Base-by-base conservation (phyloP, 495 filamentous ascomycete genomes). In the Penicillium egyptiacum region DNA sequence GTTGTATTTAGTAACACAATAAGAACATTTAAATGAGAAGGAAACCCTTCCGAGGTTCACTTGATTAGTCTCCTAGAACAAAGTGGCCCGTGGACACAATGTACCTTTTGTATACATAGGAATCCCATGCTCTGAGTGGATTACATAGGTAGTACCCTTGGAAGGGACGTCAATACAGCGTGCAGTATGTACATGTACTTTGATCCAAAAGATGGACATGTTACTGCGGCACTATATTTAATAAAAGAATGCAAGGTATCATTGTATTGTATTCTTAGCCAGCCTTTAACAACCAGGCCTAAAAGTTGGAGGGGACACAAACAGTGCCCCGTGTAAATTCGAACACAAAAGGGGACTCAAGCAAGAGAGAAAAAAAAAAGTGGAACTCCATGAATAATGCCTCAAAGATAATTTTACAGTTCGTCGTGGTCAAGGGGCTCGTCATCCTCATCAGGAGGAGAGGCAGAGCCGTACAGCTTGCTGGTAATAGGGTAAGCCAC, bases 401-500 rank as follows among this genome's bases (percentile, higher is more conserved):
- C 71, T 72, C 67, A 66, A 61, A 69, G 60, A 66, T 70, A 71
- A 71, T 73, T 73, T 76, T 92, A 98, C 81, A 98, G 77, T 83
- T 98, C 94, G 68, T 97, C 95, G 73, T 98, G 95, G 41, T 73
- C 78, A 43, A 70, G 70, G 45, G 87, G 83, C 79, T 96, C 90
- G 58, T 95, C 91, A 50, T 84, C 81, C 39, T 85, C 89, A 49
- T 80, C 83, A 33, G 83, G 83, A 60, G 79, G 66, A 65, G 66
- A 56, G 48, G 60, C 84, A 64, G 83, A 84, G 69, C 86, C 80
- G 79, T 98, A 96, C 50, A 96, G 79, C 84, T 99, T 99, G 81
- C 88, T 93, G 67, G 94, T 99, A 79, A 99, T 99, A 33, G 94
- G 94, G 80, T 98, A 97, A 22, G 94, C 94, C 54, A 97, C 89